Evolutionary conservation across 1,284 basidiomycete species (phyloP).

Genomic region (Limonomyces culmigenus): DNA sequence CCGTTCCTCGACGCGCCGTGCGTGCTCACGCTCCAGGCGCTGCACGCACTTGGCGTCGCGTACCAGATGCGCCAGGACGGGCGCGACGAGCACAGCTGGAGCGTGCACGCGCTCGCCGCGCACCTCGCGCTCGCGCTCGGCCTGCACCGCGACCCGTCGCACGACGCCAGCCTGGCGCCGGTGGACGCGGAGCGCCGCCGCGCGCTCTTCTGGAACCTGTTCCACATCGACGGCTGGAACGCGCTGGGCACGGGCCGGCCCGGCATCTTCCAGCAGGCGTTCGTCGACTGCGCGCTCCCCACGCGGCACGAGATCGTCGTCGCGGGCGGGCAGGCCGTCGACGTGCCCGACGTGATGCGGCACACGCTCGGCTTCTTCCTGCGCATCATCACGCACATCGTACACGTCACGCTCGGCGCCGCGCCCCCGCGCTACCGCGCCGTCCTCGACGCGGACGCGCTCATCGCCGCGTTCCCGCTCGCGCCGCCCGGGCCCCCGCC

Average conservation of each 20-base stretch:
- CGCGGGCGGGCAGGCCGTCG: conserved; percentile 11
- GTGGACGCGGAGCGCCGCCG: conserved; percentile 21
- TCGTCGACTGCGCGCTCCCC: conserved; percentile 48
- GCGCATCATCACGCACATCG: too few species aligned
- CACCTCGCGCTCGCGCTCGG: neutral
- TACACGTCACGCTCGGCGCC: neutral
- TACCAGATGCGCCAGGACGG: too few species aligned
- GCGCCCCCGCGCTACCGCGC: conserved; percentile 23
- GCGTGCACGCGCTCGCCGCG: neutral
- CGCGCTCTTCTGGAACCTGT: conserved; percentile 27
- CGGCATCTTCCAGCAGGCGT: conserved; percentile 46
- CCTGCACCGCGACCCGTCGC: conserved; percentile 20
- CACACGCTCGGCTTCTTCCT: conserved; percentile 4
- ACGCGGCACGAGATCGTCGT: conserved; percentile 32
- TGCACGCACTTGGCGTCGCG: too few species aligned
- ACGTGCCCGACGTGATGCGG: conserved; percentile 2
- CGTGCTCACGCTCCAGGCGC: too few species aligned
- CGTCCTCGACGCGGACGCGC: conserved; percentile 47
- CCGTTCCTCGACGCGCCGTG: too few species aligned
- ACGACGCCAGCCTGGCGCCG: conserved; percentile 21
- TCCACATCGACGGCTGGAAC: conserved; percentile 18
- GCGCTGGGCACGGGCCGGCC: conserved; percentile 43
- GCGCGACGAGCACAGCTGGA: conserved; percentile 6
- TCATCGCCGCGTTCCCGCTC: too few species aligned
- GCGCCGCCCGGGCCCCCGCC: too few species aligned